Evolutionary conservation across 192 early-diverging fungal species (phyloP), one percentile per base, ranked within the genome.

Genomic region (Umbelopsis isabellina): DNA sequence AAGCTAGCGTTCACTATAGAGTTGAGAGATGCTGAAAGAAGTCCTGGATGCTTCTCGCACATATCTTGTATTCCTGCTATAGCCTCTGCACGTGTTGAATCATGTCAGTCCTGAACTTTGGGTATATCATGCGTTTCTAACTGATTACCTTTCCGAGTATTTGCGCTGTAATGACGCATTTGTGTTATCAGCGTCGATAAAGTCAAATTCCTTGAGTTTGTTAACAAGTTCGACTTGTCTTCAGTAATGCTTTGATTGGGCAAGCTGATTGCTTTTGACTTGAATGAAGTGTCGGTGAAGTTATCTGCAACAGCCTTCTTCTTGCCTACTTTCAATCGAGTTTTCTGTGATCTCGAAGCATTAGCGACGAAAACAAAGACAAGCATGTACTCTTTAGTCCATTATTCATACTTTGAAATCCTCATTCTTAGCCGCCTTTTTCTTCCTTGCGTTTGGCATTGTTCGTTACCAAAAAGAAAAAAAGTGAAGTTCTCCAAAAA

Each of bases 321-420:
- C 80, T 95, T 94, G 53, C 95, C 95, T 46, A 97, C 88, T 80
- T 97, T 97, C 15, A 97, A 87, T 79, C 94, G 94, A 69, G 90
- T 85, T 91, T 97, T 97, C 88, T 92, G 53, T 7, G 1, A 41
- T 41, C 10, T 10, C 37, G 10, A 41, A 41, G 7, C 5, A 5
- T 41, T 10, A 41, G 5, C 6, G 6, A 41, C 1, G 6, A 41
- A 10, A 6, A 6, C 37, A 41, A 9, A 1, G 37, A 41, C 37
- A 41, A 41, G 27, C 3, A 30, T 1, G 1, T 41, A 10, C 37
- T 41, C 37, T 2, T 2, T 10, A 41, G 37, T 9, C 6, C 10
- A 18, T 0, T 18, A n/a, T 22, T 6, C 65, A 8, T 78, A 87
- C 88, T 74, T 84, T 89, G 77, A 92, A 92, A 79, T 94, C 92